A percentile compares a stretch with the other conserved stretches of the same genome.
These are phyloP conservation scores for Leishmania major DNA, from an alignment of 208 protist species.

Conservation along the genomic window DNA sequence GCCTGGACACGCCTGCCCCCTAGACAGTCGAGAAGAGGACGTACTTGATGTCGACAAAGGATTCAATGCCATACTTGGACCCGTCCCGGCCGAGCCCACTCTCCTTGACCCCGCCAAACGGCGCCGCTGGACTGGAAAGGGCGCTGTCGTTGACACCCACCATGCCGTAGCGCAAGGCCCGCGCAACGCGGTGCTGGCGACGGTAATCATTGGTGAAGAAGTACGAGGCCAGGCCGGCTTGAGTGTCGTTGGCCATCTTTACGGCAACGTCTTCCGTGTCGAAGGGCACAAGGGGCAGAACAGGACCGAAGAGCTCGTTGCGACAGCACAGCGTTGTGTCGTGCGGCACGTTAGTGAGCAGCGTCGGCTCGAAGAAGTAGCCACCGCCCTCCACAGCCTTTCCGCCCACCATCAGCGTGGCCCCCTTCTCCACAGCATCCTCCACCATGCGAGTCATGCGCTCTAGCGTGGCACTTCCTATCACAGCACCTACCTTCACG, in stretches of 20 bases:
- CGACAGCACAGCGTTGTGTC: slow-evolving; percentile 61
- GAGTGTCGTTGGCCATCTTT: slow-evolving; percentile 74
- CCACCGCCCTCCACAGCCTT: slow-evolving; percentile 41
- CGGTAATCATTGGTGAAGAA: slow-evolving; percentile 81
- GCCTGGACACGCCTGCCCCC: neutral
- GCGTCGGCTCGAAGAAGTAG: slow-evolving; percentile 88
- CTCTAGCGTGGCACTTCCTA: slow-evolving; percentile 45
- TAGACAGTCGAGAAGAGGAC: slow-evolving; percentile 67
- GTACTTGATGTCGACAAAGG: slow-evolving; percentile 87
- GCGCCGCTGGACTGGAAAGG: slow-evolving; percentile 58
- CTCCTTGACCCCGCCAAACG: slow-evolving; percentile 93
- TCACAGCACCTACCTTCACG: slow-evolving; percentile 71
- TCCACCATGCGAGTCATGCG: slow-evolving; percentile 51
- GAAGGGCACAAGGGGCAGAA: slow-evolving; percentile 81
- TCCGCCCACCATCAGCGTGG: slow-evolving; percentile 70
- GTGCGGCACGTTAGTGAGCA: slow-evolving; percentile 71
- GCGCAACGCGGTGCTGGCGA: slow-evolving; percentile 57
- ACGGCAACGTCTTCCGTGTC: slow-evolving; percentile 73
- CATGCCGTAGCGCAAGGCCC: slow-evolving; percentile 82
- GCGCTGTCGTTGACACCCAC: slow-evolving; percentile 81
- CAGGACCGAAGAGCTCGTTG: slow-evolving; percentile 92
- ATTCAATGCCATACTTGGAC: slow-evolving; percentile 90
- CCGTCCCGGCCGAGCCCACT: slow-evolving; percentile 90
- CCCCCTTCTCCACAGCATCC: slow-evolving; percentile 71
- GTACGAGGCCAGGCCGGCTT: slow-evolving; percentile 78